Base-by-base conservation (phyloP, 169 alveolate species). In the Amoebophrya sp. region DNA sequence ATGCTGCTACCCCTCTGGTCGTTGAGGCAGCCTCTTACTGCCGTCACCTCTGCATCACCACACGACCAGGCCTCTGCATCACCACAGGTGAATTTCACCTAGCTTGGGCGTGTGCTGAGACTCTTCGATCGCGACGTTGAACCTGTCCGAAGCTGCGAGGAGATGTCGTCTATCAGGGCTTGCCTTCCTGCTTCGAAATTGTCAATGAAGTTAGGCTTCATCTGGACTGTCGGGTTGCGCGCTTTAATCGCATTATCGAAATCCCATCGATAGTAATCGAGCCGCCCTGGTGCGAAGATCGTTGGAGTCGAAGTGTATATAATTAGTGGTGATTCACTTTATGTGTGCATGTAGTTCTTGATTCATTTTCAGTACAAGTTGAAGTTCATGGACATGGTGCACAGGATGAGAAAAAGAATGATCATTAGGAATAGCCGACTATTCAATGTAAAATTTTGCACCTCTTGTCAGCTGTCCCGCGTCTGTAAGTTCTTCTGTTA, bases 381-480 rank as follows among this genome's bases (percentile, higher is more conserved):
- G n/a, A n/a, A n/a, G n/a, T n/a, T n/a, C n/a, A n/a, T n/a, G n/a
- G n/a, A n/a, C n/a, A n/a, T n/a, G n/a, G n/a, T n/a, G n/a, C n/a
- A n/a, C n/a, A n/a, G n/a, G n/a, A n/a, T n/a, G n/a, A n/a, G n/a
- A n/a, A n/a, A n/a, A n/a, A n/a, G n/a, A n/a, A n/a, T n/a, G n/a
- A n/a, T n/a, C n/a, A n/a, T n/a, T n/a, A n/a, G n/a, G n/a, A n/a
- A n/a, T n/a, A n/a, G n/a, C n/a, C n/a, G n/a, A n/a, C n/a, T n/a
- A n/a, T n/a, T n/a, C n/a, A n/a, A n/a, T n/a, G n/a, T n/a, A n/a
- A n/a, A n/a, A n/a, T n/a, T n/a, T n/a, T n/a, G 83, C n/a, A 65
- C 83, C 83, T 65, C 83, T 65, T 65, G 83, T 65, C 36, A 65
- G 26, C 33, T 65, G 83, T 18, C 83, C 83, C 2, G 83, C 83